Conservation (phyloP, 106 monocot species). For the Dendrobium huoshanense region DNA sequence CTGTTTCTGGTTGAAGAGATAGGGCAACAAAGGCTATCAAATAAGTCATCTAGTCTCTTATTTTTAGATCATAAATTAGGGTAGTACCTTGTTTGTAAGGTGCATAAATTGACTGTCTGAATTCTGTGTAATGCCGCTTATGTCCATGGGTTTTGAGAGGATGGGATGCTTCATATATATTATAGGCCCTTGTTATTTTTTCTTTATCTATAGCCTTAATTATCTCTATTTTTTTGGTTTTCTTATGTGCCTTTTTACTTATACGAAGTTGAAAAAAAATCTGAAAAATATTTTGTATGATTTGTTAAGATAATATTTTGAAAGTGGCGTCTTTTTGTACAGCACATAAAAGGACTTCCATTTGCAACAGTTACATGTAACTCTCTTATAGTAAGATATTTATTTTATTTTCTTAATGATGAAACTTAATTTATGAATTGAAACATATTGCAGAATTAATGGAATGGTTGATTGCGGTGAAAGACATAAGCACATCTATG, state of each 20-base stretch:
- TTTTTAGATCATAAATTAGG: not conserved
- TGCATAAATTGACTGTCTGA: not conserved
- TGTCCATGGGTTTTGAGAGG: not conserved
- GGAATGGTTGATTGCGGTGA: slow-evolving; percentile 90
- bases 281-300: not conserved
- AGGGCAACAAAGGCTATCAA: not conserved
- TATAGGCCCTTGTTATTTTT: not conserved
- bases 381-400: too few species aligned
- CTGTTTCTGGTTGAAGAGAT: not conserved
- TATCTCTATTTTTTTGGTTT: not conserved
- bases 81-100: not conserved
- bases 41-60: not conserved
- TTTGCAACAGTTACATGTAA: too few species aligned
- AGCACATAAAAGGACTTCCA: too few species aligned
- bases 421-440: not conserved
- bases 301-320: too few species aligned
- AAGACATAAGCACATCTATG: slow-evolving; percentile 64
- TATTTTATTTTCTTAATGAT: too few species aligned
- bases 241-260: not conserved
- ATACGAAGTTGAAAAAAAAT: too few species aligned
- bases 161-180: not conserved
- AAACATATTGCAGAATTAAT: slow-evolving; percentile 50
- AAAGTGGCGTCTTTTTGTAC: too few species aligned
- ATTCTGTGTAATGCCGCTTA: not conserved
- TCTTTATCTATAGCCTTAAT: not conserved